Conservation (phyloP, 129 eudicot genomes). For the Lactuca sativa region DNA sequence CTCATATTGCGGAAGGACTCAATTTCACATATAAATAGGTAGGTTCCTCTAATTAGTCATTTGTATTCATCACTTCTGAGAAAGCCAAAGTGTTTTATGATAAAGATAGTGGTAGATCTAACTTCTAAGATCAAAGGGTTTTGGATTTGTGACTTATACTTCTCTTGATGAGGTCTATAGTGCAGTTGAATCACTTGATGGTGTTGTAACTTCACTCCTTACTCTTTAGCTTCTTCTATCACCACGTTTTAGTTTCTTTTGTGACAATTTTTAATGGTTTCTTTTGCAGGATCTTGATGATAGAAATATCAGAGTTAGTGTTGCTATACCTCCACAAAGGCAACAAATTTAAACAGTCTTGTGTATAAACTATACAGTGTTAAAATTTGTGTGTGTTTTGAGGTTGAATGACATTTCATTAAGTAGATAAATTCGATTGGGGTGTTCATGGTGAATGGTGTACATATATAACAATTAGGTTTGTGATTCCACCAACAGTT, state of each 20-base stretch:
- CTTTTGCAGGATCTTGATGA: constrained; percentile 71
- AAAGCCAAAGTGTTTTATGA: constrained; percentile 80
- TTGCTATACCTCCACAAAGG: constrained; percentile 54
- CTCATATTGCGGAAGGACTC: no score
- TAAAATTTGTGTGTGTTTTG: not conserved
- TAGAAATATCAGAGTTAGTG: constrained; percentile 67
- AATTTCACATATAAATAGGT: no score
- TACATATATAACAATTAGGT: not conserved
- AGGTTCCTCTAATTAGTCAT: no score
- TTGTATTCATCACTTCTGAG: constrained; percentile 32
- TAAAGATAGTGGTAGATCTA: constrained; percentile 65
- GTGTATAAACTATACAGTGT: constrained; percentile 18
- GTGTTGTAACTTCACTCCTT: constrained; percentile 52
- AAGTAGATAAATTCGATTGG: no score
- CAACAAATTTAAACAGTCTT: constrained; percentile 40
- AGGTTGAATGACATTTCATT: no score
- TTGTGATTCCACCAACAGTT: constrained; percentile 23
- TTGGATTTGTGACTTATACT: constrained; percentile 82
- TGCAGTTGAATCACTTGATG: constrained; percentile 71
- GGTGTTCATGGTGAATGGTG: no score
- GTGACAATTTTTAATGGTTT: not conserved
- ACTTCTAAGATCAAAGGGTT: constrained; percentile 57
- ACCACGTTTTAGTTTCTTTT: not conserved
- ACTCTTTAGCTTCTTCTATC: constrained; percentile 2
- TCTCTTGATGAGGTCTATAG: constrained; percentile 69